These are phyloP conservation scores for Oryza rufipogon DNA, from an alignment of 176 grass and related monocot genomes.

Conservation along the genomic window DNA sequence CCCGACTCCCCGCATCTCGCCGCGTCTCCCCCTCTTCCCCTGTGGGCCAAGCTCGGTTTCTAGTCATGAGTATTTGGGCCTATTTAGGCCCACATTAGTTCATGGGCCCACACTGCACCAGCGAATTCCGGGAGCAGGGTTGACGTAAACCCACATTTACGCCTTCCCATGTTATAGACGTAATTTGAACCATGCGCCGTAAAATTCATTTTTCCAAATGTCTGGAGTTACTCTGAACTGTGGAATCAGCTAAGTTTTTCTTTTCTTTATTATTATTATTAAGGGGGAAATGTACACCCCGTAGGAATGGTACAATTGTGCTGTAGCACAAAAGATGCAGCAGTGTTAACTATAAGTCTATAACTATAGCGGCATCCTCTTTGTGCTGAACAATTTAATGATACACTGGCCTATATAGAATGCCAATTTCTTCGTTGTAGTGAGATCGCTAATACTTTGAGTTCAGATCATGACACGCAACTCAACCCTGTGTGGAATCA, in stretches of 20 bases:
- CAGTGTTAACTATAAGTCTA: background rate
- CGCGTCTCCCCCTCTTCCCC: background rate
- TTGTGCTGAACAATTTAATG: background rate
- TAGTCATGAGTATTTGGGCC: background rate
- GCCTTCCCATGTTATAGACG: background rate
- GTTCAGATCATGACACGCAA: background rate
- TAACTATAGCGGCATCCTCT: background rate
- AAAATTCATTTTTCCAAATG: background rate
- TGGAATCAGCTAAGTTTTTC: background rate
- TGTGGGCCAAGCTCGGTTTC: background rate
- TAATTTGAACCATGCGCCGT: background rate
- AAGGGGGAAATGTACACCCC: background rate
- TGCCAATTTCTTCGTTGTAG: background rate
- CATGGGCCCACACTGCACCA: background rate
- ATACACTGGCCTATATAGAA: background rate
- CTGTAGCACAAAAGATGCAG: constrained; percentile 6
- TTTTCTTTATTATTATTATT: too few relatives aligned
- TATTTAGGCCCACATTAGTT: background rate
- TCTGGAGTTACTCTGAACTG: background rate
- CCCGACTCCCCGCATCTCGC: constrained; percentile 74
- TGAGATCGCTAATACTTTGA: background rate
- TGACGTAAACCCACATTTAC: rapidly evolving
- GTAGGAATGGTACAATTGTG: background rate
- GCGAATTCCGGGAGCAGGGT: too few relatives aligned
- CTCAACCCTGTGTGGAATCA: too few relatives aligned